A percentile compares a stretch with the other conserved stretches of the same genome.
phyloP scores from a whole-genome alignment of 2,329 filamentous ascomycete species.

The Ascochyta viciae-villosae region DNA sequence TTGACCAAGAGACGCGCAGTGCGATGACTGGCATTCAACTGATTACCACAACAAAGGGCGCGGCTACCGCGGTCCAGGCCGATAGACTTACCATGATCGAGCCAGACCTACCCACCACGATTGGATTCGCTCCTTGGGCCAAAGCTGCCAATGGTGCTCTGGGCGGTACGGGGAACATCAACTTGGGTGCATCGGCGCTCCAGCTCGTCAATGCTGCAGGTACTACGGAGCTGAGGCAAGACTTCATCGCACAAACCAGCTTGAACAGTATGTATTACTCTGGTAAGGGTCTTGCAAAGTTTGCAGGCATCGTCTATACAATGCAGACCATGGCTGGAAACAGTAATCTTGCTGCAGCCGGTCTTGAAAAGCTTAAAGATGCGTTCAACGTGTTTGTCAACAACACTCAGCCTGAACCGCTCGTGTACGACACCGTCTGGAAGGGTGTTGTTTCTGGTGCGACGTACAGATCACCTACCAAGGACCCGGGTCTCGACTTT shows the following conservation, averaged over 20 bases:
- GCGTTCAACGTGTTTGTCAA: conserved; percentile 58
- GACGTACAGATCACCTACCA: conserved; percentile 57
- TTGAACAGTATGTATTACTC: conserved; percentile 94
- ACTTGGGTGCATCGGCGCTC: conserved; percentile 60
- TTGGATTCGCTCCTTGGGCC: conserved; percentile 84
- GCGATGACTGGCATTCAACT: conserved; percentile 64
- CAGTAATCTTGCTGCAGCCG: conserved; percentile 59
- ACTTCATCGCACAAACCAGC: conserved; percentile 76
- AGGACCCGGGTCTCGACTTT: conserved; percentile 73
- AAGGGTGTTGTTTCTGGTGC: conserved; percentile 83
- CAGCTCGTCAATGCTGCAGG: conserved; percentile 68
- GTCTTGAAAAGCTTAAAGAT: conserved; percentile 59
- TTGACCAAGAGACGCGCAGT: conserved; percentile 65
- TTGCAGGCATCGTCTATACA: conserved; percentile 55
- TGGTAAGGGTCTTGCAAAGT: conserved; percentile 62
- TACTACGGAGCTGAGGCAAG: conserved; percentile 74
- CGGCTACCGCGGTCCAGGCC: conserved; percentile 69
- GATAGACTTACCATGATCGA: conserved; percentile 74
- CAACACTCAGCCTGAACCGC: conserved; percentile 57
- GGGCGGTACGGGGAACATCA: conserved; percentile 41
- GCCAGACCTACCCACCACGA: conserved; percentile 68
- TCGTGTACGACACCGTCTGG: conserved; percentile 70
- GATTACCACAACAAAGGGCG: conserved; percentile 85
- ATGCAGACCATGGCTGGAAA: conserved; percentile 66
- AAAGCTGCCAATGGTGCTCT: conserved; percentile 52